These are phyloP conservation scores for Thozetella sp. DNA, from an alignment of 495 filamentous ascomycete genomes.

Conservation along the genomic window DNA sequence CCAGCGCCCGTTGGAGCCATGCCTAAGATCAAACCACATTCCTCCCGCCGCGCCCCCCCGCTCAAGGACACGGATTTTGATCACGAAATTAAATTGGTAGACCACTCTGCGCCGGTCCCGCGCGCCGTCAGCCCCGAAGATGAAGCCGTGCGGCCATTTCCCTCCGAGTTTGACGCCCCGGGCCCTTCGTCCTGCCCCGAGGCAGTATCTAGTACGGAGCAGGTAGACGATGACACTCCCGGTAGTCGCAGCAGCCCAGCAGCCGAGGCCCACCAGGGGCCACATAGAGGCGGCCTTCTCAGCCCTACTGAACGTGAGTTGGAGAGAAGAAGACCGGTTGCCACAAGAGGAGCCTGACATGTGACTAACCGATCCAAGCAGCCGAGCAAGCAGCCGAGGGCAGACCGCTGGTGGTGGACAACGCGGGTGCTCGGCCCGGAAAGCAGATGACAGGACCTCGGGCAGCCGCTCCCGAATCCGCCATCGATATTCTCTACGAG, in stretches of 20 bases:
- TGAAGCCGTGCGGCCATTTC: conserved; percentile 1
- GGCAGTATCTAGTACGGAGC: background rate
- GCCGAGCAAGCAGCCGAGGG: background rate
- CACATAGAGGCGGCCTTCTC: too few species aligned
- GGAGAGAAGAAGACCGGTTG: too few species aligned
- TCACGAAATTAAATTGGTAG: conserved; percentile 61
- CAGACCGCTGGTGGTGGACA: conserved; percentile 8
- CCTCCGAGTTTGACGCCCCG: background rate
- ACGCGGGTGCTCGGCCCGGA: background rate
- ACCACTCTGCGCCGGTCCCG: conserved; percentile 31
- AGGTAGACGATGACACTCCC: background rate
- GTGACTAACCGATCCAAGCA: too few species aligned
- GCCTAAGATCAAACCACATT: conserved; percentile 43
- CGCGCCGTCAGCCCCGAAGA: background rate
- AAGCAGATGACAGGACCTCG: background rate
- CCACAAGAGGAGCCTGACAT: too few species aligned
- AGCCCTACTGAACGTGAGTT: too few species aligned
- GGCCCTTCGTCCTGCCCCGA: conserved; percentile 9
- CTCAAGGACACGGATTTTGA: conserved; percentile 59
- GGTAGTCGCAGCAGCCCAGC: background rate
- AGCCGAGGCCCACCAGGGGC: background rate
- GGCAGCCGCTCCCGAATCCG: conserved; percentile 46
- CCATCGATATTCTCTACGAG: conserved; percentile 90
- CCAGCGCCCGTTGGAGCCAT: conserved; percentile 25
- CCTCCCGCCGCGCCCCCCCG: conserved; percentile 47